Evolutionary conservation across 352 stramenopile species (phyloP).

Genomic region (Globisporangium echinulatum): DNA sequence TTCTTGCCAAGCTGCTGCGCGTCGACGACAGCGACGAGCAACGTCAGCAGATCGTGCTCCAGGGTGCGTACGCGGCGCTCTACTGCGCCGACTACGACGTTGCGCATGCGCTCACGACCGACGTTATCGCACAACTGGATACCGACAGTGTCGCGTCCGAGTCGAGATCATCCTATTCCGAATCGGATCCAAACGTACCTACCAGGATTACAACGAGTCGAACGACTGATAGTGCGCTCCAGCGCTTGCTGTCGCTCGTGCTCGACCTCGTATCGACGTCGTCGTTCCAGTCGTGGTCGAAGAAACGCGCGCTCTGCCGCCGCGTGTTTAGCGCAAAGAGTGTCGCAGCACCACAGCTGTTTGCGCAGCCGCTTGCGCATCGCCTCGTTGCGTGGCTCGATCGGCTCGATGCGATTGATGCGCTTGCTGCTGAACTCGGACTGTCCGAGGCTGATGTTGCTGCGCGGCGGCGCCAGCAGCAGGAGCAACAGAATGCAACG

Average conservation of each 20-base stretch:
- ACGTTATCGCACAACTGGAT: constrained; percentile 22
- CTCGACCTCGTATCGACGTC: constrained; percentile 59
- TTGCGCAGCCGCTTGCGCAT: constrained; percentile 42
- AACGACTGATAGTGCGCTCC: constrained; percentile 21
- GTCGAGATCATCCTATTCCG: too few species aligned
- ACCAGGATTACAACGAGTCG: background rate
- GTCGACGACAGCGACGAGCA: constrained; percentile 17
- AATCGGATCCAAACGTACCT: too few species aligned
- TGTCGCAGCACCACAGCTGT: constrained; percentile 16
- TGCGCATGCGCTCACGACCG: constrained; percentile 36
- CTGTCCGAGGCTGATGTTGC: constrained; percentile 59
- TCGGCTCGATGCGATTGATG: constrained; percentile 47
- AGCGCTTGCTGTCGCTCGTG: constrained; percentile 54
- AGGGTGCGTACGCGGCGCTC: constrained; percentile 57
- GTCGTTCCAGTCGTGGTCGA: constrained; percentile 52
- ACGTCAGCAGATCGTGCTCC: constrained; percentile 46
- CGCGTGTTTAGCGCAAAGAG: constrained; percentile 25
- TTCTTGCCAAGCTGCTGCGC: constrained; percentile 42
- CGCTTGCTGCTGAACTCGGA: constrained; percentile 50
- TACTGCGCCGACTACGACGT: constrained; percentile 67
- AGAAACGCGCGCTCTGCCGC: constrained; percentile 43
- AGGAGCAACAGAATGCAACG: constrained; percentile 1
- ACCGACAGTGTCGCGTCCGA: background rate
- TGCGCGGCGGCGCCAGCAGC: constrained; percentile 19
- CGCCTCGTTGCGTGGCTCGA: constrained; percentile 40